phyloP scores from a whole-genome alignment of 208 protist genomes.

The Phytomonas serpens region DNA sequence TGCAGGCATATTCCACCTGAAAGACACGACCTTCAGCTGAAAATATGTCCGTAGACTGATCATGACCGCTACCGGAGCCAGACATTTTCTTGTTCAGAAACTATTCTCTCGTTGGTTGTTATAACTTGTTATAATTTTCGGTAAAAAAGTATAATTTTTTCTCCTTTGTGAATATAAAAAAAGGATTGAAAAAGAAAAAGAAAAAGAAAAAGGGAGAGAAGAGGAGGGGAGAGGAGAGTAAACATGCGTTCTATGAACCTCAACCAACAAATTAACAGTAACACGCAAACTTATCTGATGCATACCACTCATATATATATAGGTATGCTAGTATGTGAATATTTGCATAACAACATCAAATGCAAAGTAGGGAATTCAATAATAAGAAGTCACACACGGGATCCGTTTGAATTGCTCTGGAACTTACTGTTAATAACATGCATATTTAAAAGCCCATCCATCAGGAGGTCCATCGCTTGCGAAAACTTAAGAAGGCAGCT shows the following conservation, averaged over 20 bases:
- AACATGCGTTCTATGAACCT: not conserved
- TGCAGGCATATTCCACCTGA: slow-evolving; percentile 99
- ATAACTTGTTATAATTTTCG: not conserved
- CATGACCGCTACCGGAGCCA: slow-evolving; percentile 89
- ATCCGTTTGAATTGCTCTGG: not conserved
- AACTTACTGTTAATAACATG: not conserved
- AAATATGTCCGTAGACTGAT: slow-evolving; percentile 97
- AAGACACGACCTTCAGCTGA: slow-evolving; percentile 98
- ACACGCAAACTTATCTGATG: not conserved
- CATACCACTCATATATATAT: not conserved
- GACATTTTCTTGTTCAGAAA: slow-evolving; percentile 24
- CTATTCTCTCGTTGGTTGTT: slow-evolving; percentile 1
- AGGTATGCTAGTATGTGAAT: not conserved
- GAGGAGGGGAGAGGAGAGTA: not conserved
- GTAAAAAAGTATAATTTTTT: not conserved
- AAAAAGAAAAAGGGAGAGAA: slow-evolving; percentile 4
- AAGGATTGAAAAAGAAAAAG: slow-evolving; percentile 3
- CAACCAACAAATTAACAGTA: not conserved
- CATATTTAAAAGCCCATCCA: not conserved
- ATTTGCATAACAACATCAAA: not conserved
- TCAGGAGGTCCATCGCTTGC: not conserved
- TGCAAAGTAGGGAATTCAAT: not conserved
- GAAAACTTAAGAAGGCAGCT: not conserved
- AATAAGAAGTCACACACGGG: not conserved
- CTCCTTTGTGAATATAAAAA: not conserved